A percentile compares a stretch with the other conserved stretches of the same genome.
These are phyloP conservation scores for Cladosporium sp. DNA, from an alignment of 2,329 filamentous ascomycete genomes.

Conservation along the genomic window DNA sequence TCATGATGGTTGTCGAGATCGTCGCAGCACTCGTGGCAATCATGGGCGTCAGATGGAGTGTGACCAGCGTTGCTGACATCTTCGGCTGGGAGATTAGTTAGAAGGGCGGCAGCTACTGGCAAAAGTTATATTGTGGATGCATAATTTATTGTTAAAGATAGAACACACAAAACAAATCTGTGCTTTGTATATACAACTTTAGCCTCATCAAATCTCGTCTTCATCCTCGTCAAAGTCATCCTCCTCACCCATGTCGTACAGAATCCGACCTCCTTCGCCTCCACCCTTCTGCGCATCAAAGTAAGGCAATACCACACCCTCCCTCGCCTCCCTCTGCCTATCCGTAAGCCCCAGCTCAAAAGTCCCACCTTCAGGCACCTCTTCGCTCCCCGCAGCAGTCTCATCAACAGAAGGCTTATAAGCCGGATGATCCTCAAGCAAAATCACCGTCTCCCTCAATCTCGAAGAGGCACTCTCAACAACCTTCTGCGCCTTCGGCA, in stretches of 20 bases:
- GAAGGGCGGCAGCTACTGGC: not conserved
- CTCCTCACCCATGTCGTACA: constrained; percentile 96
- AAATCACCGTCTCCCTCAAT: constrained; percentile 44
- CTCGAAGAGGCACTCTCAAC: constrained; percentile 19
- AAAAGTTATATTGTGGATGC: not conserved
- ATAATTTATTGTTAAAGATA: not conserved
- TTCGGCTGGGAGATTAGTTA: constrained; percentile 69
- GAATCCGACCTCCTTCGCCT: constrained; percentile 85
- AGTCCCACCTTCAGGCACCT: constrained; percentile 57
- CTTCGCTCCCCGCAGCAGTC: constrained; percentile 30
- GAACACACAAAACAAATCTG: not conserved
- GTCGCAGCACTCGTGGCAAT: constrained; percentile 71
- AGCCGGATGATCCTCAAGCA: constrained; percentile 75
- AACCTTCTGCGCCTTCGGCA: constrained; percentile 40
- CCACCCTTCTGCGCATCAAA: constrained; percentile 87
- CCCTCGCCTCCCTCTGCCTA: constrained; percentile 81
- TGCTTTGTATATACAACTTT: not conserved
- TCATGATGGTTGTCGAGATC: constrained; percentile 75
- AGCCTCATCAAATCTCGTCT: constrained; percentile 69
- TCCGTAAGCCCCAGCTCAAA: constrained; percentile 88
- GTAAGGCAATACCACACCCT: constrained; percentile 89
- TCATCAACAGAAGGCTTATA: constrained; percentile 45
- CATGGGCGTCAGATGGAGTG: constrained; percentile 72
- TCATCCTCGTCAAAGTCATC: constrained; percentile 97
- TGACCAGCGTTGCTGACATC: constrained; percentile 76